Conservation (phyloP, 257 asterid species). For the Paraleonurus japonicus region DNA sequence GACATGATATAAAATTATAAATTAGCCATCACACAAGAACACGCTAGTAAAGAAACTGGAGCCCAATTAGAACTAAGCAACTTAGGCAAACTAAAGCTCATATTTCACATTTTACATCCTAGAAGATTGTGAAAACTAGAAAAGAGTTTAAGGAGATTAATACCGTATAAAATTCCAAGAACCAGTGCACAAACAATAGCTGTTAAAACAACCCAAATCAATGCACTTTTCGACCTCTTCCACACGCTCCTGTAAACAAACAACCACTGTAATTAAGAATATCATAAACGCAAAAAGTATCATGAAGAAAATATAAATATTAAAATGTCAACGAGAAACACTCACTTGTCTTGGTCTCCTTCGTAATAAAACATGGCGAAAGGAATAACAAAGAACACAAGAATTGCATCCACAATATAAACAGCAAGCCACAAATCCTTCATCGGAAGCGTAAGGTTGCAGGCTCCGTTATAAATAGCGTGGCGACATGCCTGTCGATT, state of each 20-base stretch:
- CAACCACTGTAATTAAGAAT: constrained; percentile 2
- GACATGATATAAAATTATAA: neutral
- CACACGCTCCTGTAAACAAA: constrained; percentile 61
- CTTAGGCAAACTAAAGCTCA: constrained; percentile 12
- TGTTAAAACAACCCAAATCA: constrained; percentile 77
- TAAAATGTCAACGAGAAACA: neutral
- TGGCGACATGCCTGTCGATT: constrained; percentile 95
- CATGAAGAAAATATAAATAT: neutral
- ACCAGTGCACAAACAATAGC: constrained; percentile 83
- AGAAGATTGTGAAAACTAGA: neutral
- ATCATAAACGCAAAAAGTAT: neutral
- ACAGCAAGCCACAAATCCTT: constrained; percentile 91
- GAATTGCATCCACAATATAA: constrained; percentile 80
- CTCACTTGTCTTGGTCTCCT: constrained; percentile 95
- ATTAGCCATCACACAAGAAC: neutral
- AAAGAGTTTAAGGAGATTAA: constrained; percentile 11
- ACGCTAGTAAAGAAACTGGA: neutral
- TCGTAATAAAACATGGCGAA: constrained; percentile 98
- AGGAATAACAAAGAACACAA: constrained; percentile 89
- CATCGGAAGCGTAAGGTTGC: constrained; percentile 94
- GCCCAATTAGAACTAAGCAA: constrained; percentile 3
- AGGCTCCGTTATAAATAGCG: constrained; percentile 92
- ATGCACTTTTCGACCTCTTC: constrained; percentile 86
- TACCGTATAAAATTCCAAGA: constrained; percentile 90
- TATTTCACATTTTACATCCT: neutral